Evolutionary conservation across 352 stramenopile species (phyloP), one percentile per base, ranked within the genome.

Genomic region (Phytophthora litchii): DNA sequence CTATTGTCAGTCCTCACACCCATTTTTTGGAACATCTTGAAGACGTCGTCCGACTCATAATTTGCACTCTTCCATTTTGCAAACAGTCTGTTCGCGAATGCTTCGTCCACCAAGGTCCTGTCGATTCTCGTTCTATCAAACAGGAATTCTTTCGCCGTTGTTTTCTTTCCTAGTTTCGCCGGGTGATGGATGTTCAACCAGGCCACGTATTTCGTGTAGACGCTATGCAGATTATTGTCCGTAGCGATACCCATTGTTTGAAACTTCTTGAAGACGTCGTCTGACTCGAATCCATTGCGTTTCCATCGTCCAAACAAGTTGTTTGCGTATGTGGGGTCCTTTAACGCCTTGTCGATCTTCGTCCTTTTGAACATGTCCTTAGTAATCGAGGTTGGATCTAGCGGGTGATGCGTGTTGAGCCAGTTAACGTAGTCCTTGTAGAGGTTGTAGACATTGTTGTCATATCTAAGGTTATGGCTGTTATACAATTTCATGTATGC

Each of bases 301-400:
- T 57, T 53, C 45, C 45, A 53, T 20, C 32, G 1, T 7, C 17
- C 32, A 32, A 53, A 53, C 45, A 53, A 32, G 1, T 8, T 9
- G 17, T 32, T 41, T 12, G 31, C 31, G 45, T 32, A 32, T n/a
- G 12, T 41, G 45, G 11, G 13, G 12, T 53, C 31, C 10, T 8
- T 13, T 9, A 20, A 6, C 7, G 45, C 45, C 7, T 42, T n/a
- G 1, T 29, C 8, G 29, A 53, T 11, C 17, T 53, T 42, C 12
- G 29, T 6, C 5, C 8, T 20, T 17, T 13, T 12, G 23, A 53
- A 53, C 45, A 53, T 42, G 1, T 17, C 42, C 29, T 42, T 31
- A 3, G 7, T 12, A 27, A 12, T 17, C 16, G 1, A 13, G 8
- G 3, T 13, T 20, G 3, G 10, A 7, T 20, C 4, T 0, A 27